Evolutionary conservation across 805 yeast genomes (phyloP).

Genomic region (Osmozyma mogii): DNA sequence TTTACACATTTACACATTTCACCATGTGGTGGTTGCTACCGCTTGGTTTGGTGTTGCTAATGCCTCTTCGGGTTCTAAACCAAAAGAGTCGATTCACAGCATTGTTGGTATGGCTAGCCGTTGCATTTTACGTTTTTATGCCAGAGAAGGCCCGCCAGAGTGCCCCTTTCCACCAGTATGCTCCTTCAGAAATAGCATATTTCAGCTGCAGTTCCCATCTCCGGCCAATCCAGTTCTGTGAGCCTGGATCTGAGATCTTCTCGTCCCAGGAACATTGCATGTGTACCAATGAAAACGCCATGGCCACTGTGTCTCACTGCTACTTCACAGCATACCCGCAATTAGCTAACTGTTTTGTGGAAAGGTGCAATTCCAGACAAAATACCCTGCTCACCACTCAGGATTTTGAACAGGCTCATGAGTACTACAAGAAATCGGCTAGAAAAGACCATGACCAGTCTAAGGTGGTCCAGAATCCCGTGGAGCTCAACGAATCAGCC

Average conservation of each 20-base stretch:
- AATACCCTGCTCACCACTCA: constrained; percentile 15
- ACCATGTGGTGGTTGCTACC: too few relatives aligned
- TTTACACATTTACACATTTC: too few relatives aligned
- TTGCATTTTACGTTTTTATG: too few relatives aligned
- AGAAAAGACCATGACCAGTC: too few relatives aligned
- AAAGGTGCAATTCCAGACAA: constrained; percentile 16
- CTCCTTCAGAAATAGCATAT: constrained; percentile 22
- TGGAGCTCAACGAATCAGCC: constrained; percentile 17
- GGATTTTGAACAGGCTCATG: constrained; percentile 15
- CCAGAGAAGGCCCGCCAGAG: constrained; percentile 20
- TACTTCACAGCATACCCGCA: constrained; percentile 18
- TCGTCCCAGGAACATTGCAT: constrained; percentile 10
- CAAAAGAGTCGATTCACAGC: too few relatives aligned
- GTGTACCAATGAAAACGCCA: constrained; percentile 23
- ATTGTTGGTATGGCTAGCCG: background rate
- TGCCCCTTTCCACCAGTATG: constrained; percentile 26
- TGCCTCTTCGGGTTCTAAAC: too few relatives aligned
- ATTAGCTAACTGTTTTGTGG: constrained; percentile 17
- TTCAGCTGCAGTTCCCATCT: constrained; percentile 24
- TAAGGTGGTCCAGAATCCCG: too few relatives aligned
- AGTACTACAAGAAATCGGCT: constrained; percentile 5
- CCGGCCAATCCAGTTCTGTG: constrained; percentile 15
- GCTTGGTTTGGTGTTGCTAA: too few relatives aligned
- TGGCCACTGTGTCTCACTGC: constrained; percentile 33
- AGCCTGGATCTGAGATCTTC: background rate